Base-by-base conservation (phyloP, 108 stramenopile genomes). In the Skeletonema costatum region DNA sequence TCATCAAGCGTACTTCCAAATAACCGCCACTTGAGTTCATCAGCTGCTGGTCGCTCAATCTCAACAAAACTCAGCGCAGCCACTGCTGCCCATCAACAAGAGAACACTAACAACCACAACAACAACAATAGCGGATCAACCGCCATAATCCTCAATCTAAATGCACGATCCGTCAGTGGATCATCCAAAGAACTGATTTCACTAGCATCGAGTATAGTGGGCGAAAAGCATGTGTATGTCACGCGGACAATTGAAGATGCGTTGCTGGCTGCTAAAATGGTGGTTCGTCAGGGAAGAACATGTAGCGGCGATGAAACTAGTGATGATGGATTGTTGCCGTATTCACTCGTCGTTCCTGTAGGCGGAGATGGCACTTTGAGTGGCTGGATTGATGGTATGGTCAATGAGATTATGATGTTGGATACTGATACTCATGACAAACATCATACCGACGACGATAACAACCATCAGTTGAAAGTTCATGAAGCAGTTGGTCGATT, bases 361-460 rank as follows among this genome's bases (percentile, higher is more conserved):
- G 91, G 91, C 10, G 91, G 91, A 2, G 91, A 92, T 82, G 91
- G 91, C 14, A 92, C 91, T 1, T 65, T 92, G 42, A 87, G 83
- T 14, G 69, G 83, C 6, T 77, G 86, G 74, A 75, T 92, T 14
- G 80, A 91, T 60, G 33, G 50, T 2, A 46, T 90, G 71, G 81
- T 81, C 53, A 66, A 85, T 36, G 75, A 82, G 60, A 32, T 76
- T 9, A 10, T 56, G 29, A 1, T 76, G 32, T 77, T 31, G 60
- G 64, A 31, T 31, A 31, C 39, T 41, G 39, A 41, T 41, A 41
- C 11, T 41, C 39, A 41, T 41, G 39, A 41, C 10, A 48, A 0
- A 71, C 21, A 63, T 74, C 21, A 63, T 19, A 62, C 39, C 33
- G 31, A 38, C 56, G n/a, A 29, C 11, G 12, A 6, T 16, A 3